Conservation (phyloP, 2,329 filamentous ascomycete genomes). For the Rasamsonia emersonii region DNA sequence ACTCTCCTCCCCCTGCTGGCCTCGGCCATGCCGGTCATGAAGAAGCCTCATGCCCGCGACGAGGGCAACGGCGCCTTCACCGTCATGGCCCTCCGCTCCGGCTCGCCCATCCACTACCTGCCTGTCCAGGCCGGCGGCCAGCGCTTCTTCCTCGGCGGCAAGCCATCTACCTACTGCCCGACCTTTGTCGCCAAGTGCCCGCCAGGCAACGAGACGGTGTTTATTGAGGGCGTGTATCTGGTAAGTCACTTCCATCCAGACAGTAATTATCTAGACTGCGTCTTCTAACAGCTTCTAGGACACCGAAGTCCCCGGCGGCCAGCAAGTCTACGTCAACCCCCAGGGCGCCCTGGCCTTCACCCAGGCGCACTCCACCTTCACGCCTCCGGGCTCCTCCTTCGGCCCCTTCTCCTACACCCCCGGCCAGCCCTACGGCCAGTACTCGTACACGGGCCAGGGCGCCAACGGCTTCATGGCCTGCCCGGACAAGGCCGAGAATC, state of each 20-base stretch:
- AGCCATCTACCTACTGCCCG: constrained; percentile 44
- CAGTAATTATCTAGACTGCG: constrained; percentile 12
- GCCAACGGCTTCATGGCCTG: constrained; percentile 38
- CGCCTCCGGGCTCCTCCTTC: constrained; percentile 43
- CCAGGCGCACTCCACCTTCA: constrained; percentile 43
- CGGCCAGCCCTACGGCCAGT: constrained; percentile 18
- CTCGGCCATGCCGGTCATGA: constrained; percentile 13
- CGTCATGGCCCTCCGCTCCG: constrained; percentile 38
- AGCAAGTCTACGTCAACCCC: constrained; percentile 50
- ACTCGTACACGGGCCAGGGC: constrained; percentile 26
- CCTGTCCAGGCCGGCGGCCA: constrained; percentile 40
- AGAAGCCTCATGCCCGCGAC: constrained; percentile 5
- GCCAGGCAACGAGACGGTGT: constrained; percentile 39
- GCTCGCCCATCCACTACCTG: constrained; percentile 42
- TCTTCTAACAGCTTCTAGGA: constrained; percentile 19
- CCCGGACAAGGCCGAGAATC: constrained; percentile 17
- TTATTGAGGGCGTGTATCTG: constrained; percentile 30
- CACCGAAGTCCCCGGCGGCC: constrained; percentile 54
- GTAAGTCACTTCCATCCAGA: constrained; percentile 17
- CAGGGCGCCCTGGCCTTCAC: constrained; percentile 51
- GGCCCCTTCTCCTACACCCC: constrained; percentile 41
- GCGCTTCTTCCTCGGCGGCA: constrained; percentile 43
- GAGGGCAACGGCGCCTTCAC: constrained; percentile 24
- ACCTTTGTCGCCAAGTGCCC: constrained; percentile 35
- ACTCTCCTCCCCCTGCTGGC: constrained; percentile 16